Evolutionary conservation across 176 grass and related monocot genomes (phyloP).

Genomic region (Carex cristatella): DNA sequence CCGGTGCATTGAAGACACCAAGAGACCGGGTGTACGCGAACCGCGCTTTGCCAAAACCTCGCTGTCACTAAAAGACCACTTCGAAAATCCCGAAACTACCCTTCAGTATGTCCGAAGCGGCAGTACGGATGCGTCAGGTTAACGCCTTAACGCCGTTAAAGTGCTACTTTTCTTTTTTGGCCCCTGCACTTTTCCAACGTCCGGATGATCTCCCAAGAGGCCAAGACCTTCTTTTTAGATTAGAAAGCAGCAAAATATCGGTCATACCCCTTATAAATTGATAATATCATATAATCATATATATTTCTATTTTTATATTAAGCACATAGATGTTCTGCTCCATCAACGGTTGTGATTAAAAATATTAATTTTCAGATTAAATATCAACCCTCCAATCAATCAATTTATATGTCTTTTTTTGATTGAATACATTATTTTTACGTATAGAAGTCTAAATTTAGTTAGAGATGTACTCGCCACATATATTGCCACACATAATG

Average conservation of each 20-base stretch:
- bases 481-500: no score
- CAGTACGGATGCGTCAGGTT: slow-evolving; percentile 20
- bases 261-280: not conserved
- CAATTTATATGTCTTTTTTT: no score
- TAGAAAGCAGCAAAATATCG: not conserved
- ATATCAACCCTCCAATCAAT: no score
- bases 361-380: no score
- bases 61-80: slow-evolving; percentile 9
- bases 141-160: slow-evolving; percentile 26
- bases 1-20: not conserved
- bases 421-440: no score
- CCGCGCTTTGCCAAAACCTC: slow-evolving; percentile 7
- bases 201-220: not conserved
- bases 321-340: no score
- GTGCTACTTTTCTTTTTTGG: slow-evolving; percentile 3
- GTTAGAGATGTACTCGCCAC: no score
- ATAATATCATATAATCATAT: not conserved
- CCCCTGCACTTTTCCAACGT: slow-evolving; percentile 22
- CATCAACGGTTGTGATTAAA: no score
- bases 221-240: not conserved
- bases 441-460: no score
- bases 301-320: no score
- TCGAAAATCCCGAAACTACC: slow-evolving; percentile 2
- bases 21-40: not conserved
- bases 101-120: not conserved